Percentiles rank a stretch among this genome's conserved stretches.
Evolutionary conservation across 768 basidiomycete genomes (phyloP).

Genomic region (Lyophyllum decastes): DNA sequence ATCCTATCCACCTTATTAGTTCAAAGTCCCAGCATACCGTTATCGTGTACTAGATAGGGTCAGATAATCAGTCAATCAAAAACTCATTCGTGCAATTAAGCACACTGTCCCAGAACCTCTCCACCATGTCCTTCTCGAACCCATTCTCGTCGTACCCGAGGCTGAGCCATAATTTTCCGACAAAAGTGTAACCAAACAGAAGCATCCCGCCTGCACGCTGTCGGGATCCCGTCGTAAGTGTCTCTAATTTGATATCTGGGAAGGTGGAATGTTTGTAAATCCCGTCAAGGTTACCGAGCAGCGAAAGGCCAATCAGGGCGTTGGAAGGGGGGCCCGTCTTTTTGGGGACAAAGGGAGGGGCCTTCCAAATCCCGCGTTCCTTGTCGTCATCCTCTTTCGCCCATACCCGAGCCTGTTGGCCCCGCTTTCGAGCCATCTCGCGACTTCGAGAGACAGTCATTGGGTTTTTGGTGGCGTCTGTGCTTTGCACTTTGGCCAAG

Average conservation of each 20-base stretch:
- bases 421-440: conserved; percentile 68
- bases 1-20: background rate
- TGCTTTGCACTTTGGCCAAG: conserved; percentile 67
- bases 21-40: background rate
- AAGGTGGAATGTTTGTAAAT: conserved; percentile 73
- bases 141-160: conserved; percentile 81
- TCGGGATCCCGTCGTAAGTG: conserved; percentile 82
- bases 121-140: conserved; percentile 61
- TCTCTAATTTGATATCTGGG: conserved; percentile 61
- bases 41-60: background rate
- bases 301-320: conserved; percentile 76
- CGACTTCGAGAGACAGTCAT: conserved; percentile 62
- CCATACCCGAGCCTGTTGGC: conserved; percentile 61
- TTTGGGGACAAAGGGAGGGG: conserved; percentile 22
- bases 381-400: conserved; percentile 76
- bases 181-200: conserved; percentile 80
- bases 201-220: conserved; percentile 79
- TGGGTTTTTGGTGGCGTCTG: conserved; percentile 59
- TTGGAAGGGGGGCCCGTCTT: conserved; percentile 43
- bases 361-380: conserved; percentile 41
- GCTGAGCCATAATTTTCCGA: conserved; percentile 75
- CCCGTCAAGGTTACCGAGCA: conserved; percentile 84
- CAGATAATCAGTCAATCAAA: conserved; percentile 28
- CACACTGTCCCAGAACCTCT: conserved; percentile 68
- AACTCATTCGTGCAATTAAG: conserved; percentile 58